Conservation (phyloP, 495 filamentous ascomycete species). For the Xylaria acuta region DNA sequence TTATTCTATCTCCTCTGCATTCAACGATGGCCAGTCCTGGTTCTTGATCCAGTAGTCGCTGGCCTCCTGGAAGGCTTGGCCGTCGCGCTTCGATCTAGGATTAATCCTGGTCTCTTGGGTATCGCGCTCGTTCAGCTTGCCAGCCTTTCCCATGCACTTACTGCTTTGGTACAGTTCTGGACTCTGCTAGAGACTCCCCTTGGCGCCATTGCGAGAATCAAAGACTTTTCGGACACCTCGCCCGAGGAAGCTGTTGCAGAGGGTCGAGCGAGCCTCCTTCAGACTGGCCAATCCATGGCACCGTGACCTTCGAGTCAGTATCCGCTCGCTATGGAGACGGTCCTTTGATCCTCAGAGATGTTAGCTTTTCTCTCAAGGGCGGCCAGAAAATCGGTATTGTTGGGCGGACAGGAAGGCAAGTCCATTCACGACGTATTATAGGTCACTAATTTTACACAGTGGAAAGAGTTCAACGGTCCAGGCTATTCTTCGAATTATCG, state of each 20-base stretch:
- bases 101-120: constrained; percentile 29
- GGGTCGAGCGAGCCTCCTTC: constrained; percentile 23
- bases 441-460: constrained; percentile 30
- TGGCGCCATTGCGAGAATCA: constrained; percentile 51
- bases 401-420: constrained; percentile 53
- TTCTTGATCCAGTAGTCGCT: constrained; percentile 57
- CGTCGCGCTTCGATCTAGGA: constrained; percentile 44
- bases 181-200: constrained; percentile 52
- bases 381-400: constrained; percentile 55
- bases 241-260: constrained; percentile 28
- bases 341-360: constrained; percentile 18
- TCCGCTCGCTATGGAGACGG: constrained; percentile 25
- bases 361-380: constrained; percentile 25
- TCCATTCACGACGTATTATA: neutral
- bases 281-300: constrained; percentile 35
- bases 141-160: constrained; percentile 29
- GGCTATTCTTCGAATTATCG: constrained; percentile 47
- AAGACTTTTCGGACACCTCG: constrained; percentile 30
- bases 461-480: constrained; percentile 48
- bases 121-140: constrained; percentile 33
- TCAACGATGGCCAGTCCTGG: constrained; percentile 61
- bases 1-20: constrained; percentile 65
- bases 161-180: constrained; percentile 36
- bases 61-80: constrained; percentile 56
- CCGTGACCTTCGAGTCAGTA: constrained; percentile 29